Evolutionary conservation across 176 grass and related monocot species (phyloP).

Genomic region (Eragrostis nindensis): DNA sequence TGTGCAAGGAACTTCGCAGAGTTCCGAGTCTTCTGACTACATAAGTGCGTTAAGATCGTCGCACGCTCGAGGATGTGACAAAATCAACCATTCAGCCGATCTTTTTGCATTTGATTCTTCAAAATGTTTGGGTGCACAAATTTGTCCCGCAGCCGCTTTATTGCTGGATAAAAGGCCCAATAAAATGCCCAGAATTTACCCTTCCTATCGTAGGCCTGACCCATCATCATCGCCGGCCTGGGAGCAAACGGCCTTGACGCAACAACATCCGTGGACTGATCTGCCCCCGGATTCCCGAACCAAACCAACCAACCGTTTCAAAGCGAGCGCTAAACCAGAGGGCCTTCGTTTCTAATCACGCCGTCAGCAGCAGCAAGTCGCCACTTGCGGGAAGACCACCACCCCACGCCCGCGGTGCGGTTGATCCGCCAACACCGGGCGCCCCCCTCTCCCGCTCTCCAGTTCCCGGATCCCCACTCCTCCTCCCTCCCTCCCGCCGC

Average conservation of each 20-base stretch:
- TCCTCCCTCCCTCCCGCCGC: constrained; percentile 9
- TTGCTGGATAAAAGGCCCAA: too few species aligned
- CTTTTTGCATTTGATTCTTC: too few species aligned
- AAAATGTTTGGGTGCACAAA: too few species aligned
- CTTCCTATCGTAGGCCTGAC: too few species aligned
- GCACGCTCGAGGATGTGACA: too few species aligned
- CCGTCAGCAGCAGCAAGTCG: not conserved
- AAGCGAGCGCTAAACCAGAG: constrained; percentile 23
- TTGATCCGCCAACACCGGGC: constrained; percentile 49
- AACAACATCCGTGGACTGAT: not conserved
- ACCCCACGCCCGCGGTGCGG: constrained; percentile 30
- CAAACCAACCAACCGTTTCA: constrained; percentile 10
- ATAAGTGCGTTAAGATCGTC: too few species aligned
- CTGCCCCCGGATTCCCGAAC: not conserved
- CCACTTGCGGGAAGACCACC: constrained; percentile 9
- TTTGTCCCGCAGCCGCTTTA: too few species aligned
- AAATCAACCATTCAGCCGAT: too few species aligned
- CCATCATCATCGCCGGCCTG: too few species aligned
- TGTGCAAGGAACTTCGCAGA: too few species aligned
- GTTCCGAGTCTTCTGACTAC: too few species aligned
- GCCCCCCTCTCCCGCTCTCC: constrained; percentile 9
- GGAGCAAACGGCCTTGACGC: not conserved
- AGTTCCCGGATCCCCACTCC: constrained; percentile 30
- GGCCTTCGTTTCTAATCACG: not conserved
- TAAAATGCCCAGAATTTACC: too few species aligned